These are phyloP conservation scores for Aspergillus thermomutatus DNA, from an alignment of 2,329 filamentous ascomycete genomes.

Conservation along the genomic window DNA sequence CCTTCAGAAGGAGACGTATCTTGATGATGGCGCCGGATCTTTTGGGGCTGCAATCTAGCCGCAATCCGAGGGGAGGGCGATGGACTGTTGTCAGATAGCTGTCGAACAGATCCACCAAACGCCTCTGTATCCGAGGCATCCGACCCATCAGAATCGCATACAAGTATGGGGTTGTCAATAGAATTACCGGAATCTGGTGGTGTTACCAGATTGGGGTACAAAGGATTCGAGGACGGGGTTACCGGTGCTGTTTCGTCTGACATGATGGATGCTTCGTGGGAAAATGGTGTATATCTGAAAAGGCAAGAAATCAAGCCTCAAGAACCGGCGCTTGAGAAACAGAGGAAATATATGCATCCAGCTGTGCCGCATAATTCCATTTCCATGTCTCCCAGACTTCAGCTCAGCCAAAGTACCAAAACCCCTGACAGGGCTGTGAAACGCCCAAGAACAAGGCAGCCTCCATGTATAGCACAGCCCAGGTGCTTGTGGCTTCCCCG, in stretches of 20 bases:
- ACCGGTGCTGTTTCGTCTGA: neutral
- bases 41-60: neutral
- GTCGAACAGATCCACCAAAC: too few relatives aligned
- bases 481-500: neutral
- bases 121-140: too few relatives aligned
- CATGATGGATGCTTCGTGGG: neutral
- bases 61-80: too few relatives aligned
- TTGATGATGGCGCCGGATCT: neutral
- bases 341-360: neutral
- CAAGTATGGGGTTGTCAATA: too few relatives aligned
- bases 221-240: neutral
- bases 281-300: neutral
- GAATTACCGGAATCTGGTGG: too few relatives aligned
- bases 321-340: neutral
- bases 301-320: neutral
- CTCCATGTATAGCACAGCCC: neutral
- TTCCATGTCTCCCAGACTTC: neutral
- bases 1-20: neutral
- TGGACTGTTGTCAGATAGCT: too few relatives aligned
- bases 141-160: too few relatives aligned
- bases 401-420: neutral
- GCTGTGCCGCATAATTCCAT: neutral
- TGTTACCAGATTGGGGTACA: too few relatives aligned
- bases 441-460: neutral
- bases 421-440: neutral